These are phyloP conservation scores for Pelargonium nanum DNA, from an alignment of 345 rosid genomes.

Conservation along the genomic window DNA sequence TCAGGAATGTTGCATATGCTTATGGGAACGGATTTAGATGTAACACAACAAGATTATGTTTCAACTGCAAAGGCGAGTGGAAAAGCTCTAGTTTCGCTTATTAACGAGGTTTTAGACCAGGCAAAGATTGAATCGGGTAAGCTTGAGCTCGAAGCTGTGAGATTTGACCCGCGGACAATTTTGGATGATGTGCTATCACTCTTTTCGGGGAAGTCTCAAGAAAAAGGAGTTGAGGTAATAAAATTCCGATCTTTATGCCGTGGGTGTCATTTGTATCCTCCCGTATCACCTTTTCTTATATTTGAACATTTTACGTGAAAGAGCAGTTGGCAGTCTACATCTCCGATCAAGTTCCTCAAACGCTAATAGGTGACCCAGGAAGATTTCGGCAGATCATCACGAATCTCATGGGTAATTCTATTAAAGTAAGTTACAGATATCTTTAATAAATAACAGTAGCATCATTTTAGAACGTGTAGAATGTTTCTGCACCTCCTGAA, in stretches of 20 bases:
- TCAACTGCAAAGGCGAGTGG: conserved; percentile 96
- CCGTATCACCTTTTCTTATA: too few species aligned
- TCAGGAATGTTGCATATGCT: conserved; percentile 95
- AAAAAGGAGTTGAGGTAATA: conserved; percentile 83
- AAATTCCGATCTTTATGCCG: background rate
- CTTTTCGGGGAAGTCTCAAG: conserved; percentile 86
- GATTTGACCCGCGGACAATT: conserved; percentile 68
- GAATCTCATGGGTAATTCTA: conserved; percentile 94
- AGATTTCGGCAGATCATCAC: conserved; percentile 92
- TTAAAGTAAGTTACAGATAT: conserved; percentile 89
- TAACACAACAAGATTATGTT: conserved; percentile 86
- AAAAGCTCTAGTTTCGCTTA: conserved; percentile 81
- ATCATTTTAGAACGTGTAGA: too few species aligned
- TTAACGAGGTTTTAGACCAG: conserved; percentile 95
- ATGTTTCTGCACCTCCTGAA: too few species aligned
- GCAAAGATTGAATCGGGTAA: conserved; percentile 97
- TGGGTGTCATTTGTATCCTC: too few species aligned
- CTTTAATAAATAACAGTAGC: too few species aligned
- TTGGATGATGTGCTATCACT: conserved; percentile 93
- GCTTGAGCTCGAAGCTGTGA: conserved; percentile 78
- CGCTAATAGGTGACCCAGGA: conserved; percentile 84
- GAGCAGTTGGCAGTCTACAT: conserved; percentile 84
- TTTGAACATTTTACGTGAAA: too few species aligned
- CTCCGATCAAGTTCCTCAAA: conserved; percentile 81
- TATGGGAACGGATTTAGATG: conserved; percentile 76